phyloP scores from a whole-genome alignment of 1,284 basidiomycete genomes.

The Ganoderma meredithae region DNA sequence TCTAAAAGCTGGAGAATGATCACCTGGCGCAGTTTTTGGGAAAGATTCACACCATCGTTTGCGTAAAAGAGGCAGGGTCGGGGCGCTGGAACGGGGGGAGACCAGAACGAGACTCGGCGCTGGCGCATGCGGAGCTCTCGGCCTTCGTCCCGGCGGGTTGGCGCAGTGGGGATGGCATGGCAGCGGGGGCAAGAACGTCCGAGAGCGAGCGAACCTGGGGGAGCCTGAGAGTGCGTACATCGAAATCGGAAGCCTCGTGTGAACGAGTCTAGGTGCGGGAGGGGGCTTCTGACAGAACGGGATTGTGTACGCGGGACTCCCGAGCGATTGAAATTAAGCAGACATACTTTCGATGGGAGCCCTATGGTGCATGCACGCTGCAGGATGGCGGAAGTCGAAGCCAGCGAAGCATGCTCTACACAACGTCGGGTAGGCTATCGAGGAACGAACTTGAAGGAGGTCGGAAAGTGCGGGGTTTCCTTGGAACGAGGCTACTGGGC shows the following conservation, averaged over 20 bases:
- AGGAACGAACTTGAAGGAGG: constrained; percentile 6
- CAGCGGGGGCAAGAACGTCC: constrained; percentile 14
- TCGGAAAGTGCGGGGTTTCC: neutral
- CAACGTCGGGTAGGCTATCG: constrained; percentile 8
- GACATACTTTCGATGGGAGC: constrained; percentile 3
- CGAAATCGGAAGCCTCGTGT: constrained; percentile 4
- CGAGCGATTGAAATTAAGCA: constrained; percentile 3
- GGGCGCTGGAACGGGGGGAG: constrained; percentile 7
- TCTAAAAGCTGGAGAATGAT: constrained; percentile 8
- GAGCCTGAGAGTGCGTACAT: constrained; percentile 7
- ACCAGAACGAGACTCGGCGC: constrained; percentile 2
- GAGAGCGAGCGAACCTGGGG: constrained; percentile 3
- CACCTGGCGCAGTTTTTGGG: neutral
- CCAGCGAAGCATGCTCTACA: constrained; percentile 6
- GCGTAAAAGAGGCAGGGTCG: constrained; percentile 3
- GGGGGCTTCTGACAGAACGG: constrained; percentile 9
- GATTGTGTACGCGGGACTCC: constrained; percentile 8
- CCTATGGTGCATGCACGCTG: neutral
- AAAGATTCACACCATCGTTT: neutral
- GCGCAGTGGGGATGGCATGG: constrained; percentile 2
- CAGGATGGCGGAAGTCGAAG: constrained; percentile 10
- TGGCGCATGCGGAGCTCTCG: neutral
- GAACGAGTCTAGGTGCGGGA: constrained; percentile 13
- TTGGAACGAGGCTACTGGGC: neutral
- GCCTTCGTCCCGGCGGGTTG: neutral